Conservation (phyloP, 345 rosid genomes). For the Bruguiera gymnorhiza region DNA sequence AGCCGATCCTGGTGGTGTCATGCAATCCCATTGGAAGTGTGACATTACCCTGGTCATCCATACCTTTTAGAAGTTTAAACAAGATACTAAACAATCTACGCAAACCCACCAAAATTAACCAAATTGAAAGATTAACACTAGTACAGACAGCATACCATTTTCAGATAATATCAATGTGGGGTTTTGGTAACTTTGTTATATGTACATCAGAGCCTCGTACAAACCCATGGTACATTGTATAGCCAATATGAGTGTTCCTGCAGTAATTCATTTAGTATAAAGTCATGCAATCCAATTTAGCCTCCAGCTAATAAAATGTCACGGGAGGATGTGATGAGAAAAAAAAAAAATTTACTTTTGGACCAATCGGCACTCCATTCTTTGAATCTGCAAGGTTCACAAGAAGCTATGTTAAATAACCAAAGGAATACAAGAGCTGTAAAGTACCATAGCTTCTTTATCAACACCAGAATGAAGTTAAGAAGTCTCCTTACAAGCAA, state of each 20-base stretch:
- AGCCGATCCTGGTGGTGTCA: conserved; percentile 75
- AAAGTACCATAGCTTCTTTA: neutral
- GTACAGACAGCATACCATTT: conserved; percentile 49
- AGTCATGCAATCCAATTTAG: no score
- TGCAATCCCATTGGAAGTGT: conserved; percentile 62
- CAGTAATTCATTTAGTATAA: conserved; percentile 3
- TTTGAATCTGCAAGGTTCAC: conserved; percentile 47
- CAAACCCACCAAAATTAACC: neutral
- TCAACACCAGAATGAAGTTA: neutral
- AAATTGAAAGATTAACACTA: no score
- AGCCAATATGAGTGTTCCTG: conserved; percentile 89
- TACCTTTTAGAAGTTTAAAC: conserved; percentile 39
- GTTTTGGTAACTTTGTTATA: conserved; percentile 80
- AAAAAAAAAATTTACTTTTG: conserved; percentile 40
- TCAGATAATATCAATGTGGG: conserved; percentile 78
- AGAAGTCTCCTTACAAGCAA: conserved; percentile 53
- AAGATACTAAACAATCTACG: neutral
- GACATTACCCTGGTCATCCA: conserved; percentile 85
- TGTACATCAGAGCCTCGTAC: conserved; percentile 80
- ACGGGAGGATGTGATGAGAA: neutral
- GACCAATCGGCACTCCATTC: conserved; percentile 74
- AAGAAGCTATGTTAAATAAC: conserved; percentile 12
- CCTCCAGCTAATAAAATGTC: no score
- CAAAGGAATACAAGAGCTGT: neutral
- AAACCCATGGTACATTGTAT: conserved; percentile 92